phyloP scores from a whole-genome alignment of 169 alveolate species.

The Theileria parva region DNA sequence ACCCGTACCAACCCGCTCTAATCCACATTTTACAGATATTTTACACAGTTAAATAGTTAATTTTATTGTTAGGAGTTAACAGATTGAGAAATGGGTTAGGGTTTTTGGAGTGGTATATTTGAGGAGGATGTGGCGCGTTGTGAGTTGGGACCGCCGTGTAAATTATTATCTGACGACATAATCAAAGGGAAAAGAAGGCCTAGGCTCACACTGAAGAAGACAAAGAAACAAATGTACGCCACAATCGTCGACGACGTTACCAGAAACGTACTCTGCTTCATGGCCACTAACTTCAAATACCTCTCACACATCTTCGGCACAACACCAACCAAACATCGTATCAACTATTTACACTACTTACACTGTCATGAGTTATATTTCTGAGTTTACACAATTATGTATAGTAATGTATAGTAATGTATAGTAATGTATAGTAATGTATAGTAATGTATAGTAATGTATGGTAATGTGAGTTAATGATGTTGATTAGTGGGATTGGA shows the following conservation, averaged over 20 bases:
- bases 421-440: no score
- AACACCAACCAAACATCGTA: constrained; percentile 65
- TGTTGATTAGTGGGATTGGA: neutral
- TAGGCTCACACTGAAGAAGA: constrained; percentile 63
- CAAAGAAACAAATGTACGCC: constrained; percentile 73
- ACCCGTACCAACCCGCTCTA: constrained; percentile 15
- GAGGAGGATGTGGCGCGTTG: constrained; percentile 63
- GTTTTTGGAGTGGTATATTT: constrained; percentile 42
- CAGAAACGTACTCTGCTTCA: constrained; percentile 60
- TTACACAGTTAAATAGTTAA: neutral
- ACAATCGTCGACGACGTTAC: constrained; percentile 72
- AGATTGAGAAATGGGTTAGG: constrained; percentile 21
- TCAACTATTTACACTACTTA: constrained; percentile 27
- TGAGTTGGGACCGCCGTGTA: constrained; percentile 34
- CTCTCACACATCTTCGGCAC: constrained; percentile 65
- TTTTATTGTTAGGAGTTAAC: neutral
- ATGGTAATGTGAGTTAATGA: no score
- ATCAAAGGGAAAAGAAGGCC: constrained; percentile 69
- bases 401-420: no score
- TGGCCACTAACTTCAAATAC: constrained; percentile 62
- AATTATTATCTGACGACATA: constrained; percentile 64
- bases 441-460: no score
- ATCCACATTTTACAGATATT: no score
- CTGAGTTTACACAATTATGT: no score
- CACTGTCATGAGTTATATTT: no score